These are phyloP conservation scores for Phialocephala subalpina DNA, from an alignment of 2,329 filamentous ascomycete genomes.

Conservation along the genomic window DNA sequence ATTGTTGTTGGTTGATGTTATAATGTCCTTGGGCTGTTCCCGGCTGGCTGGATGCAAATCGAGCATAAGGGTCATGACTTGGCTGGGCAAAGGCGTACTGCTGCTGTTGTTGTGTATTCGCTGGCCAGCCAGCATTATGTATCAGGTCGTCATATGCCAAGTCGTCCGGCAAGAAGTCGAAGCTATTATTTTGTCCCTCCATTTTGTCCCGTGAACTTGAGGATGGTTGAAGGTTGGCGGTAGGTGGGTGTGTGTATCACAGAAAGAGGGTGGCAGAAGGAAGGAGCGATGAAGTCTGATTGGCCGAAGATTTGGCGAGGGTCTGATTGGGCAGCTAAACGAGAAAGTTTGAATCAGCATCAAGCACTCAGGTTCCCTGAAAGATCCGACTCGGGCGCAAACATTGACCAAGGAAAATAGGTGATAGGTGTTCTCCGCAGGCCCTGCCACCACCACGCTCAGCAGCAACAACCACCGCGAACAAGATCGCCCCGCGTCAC, in stretches of 20 bases:
- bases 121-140: slow-evolving; percentile 36
- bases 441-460: neutral
- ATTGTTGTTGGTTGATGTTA: slow-evolving; percentile 36
- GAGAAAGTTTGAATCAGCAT: slow-evolving; percentile 40
- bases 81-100: slow-evolving; percentile 30
- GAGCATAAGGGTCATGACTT: slow-evolving; percentile 35
- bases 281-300: slow-evolving; percentile 22
- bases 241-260: slow-evolving; percentile 18
- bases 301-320: slow-evolving; percentile 8
- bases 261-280: slow-evolving; percentile 13
- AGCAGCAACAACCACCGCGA: neutral
- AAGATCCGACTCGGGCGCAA: slow-evolving; percentile 18
- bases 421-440: neutral
- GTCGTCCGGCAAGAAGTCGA: slow-evolving; percentile 37
- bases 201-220: slow-evolving; percentile 24
- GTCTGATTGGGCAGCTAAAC: slow-evolving; percentile 39
- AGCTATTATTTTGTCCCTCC: slow-evolving; percentile 40
- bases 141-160: slow-evolving; percentile 41
- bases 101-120: slow-evolving; percentile 33
- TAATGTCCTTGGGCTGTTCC: slow-evolving; percentile 38
- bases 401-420: slow-evolving; percentile 23
- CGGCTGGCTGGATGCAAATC: slow-evolving; percentile 27
- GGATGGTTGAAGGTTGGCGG: neutral
- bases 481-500: slow-evolving; percentile 3
- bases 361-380: slow-evolving; percentile 11